phyloP scores from a whole-genome alignment of 352 stramenopile species.

The Pythium aphanidermatum region DNA sequence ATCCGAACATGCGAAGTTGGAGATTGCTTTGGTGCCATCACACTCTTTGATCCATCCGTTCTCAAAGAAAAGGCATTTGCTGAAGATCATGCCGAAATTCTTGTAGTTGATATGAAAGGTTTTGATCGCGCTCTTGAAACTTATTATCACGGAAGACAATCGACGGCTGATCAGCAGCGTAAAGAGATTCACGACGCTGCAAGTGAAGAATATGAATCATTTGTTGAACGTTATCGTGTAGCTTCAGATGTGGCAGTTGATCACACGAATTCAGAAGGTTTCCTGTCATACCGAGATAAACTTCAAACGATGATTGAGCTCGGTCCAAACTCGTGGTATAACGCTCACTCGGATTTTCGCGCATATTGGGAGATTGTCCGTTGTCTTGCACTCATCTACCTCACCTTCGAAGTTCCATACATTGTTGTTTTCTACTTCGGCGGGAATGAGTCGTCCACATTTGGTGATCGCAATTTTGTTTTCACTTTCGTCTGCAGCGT shows the following conservation, averaged over 20 bases:
- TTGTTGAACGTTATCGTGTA: constrained; percentile 14
- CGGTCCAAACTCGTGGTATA: constrained; percentile 4
- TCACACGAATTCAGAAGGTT: too few relatives aligned
- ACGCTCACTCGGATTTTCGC: constrained; percentile 16
- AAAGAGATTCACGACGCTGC: constrained; percentile 16
- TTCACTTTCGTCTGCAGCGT: constrained; percentile 17
- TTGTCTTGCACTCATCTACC: constrained; percentile 21
- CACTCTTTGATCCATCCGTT: constrained; percentile 13
- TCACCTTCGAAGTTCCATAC: constrained; percentile 27
- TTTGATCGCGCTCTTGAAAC: constrained; percentile 10
- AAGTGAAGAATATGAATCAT: constrained; percentile 12
- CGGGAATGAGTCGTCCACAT: constrained; percentile 3
- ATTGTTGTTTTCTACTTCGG: constrained; percentile 26
- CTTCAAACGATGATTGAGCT: constrained; percentile 11
- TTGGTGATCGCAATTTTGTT: constrained; percentile 12
- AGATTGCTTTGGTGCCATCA: constrained; percentile 21
- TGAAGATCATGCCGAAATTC: constrained; percentile 18
- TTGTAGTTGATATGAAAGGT: constrained; percentile 6
- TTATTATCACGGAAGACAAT: constrained; percentile 18
- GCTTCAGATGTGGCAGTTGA: too few relatives aligned
- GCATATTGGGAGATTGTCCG: constrained; percentile 13
- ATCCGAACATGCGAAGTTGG: constrained; percentile 14
- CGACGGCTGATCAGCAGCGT: constrained; percentile 12
- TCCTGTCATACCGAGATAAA: constrained; percentile 14
- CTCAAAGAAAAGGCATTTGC: constrained; percentile 23